Base-by-base conservation (phyloP, 2,329 filamentous ascomycete species). In the Daldinia eschscholtzii region DNA sequence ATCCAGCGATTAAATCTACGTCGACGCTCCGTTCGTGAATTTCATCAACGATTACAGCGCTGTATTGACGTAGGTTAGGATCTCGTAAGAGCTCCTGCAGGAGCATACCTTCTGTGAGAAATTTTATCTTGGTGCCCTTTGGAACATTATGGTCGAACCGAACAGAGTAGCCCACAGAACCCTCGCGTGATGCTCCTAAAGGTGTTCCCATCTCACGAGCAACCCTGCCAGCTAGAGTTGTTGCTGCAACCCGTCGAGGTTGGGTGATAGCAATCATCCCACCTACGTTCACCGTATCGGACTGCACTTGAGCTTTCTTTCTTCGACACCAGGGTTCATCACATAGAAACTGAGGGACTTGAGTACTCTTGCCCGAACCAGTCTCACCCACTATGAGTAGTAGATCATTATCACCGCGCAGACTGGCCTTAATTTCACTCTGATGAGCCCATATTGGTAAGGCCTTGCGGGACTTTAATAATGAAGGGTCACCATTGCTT, bases 11-110 rank as follows among this genome's bases (percentile, higher is more conserved):
- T 28, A 99, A 82, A 81, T 99, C 96, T 6, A 98, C 95, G 78
- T 98, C 97, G 23, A 98, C 88, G 73, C 94, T 97, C 74, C 96
- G 87, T 82, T 99, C 96, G 82, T 99, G 96, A 12, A 99, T 96
- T 80, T 99, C 96, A 80, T 99, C 96, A 6, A 99, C 93, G 18
- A 99, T 87, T 0, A 99, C 86, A 3, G 92, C 94, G 75, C 93
- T 97, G 78, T 99, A 99, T 77, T 93, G 90, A 35, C 87, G 88
- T 76, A 99, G 85, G 75, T 90, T 86, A 0, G 93, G 93, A 79
- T 99, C 96, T 60, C 91, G 87, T 67, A 99, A 81, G 80, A 99
- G 91, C 80, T 99, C 97, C 79, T 98, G 94, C 13, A 99, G 85
- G 58, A 99, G 84, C 91, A 97, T 98, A 75, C 96, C 96, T 80